phyloP scores from a whole-genome alignment of 1,284 basidiomycete genomes.

The Porogramme epimiltina region DNA sequence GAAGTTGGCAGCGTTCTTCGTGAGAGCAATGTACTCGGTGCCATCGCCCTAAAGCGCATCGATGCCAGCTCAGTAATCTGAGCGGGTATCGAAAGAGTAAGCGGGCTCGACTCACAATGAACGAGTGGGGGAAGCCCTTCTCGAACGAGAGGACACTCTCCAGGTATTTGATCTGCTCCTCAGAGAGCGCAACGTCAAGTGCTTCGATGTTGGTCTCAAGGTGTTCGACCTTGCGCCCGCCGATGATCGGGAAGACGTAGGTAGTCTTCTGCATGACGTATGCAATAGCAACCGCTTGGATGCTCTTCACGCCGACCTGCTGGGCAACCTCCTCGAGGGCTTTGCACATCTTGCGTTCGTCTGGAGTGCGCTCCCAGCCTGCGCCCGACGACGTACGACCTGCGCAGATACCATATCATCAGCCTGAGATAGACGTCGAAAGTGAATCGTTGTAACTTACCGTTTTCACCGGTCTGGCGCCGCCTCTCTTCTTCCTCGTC shows the following conservation, averaged over 20 bases:
- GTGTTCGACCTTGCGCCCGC: conserved; percentile 39
- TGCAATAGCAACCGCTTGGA: conserved; percentile 25
- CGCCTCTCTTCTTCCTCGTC: conserved; percentile 28
- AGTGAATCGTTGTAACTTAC: conserved; percentile 3
- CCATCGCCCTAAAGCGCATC: conserved; percentile 31
- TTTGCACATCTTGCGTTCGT: conserved; percentile 23
- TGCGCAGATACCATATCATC: conserved; percentile 16
- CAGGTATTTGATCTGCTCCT: conserved; percentile 22
- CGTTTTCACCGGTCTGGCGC: conserved; percentile 22
- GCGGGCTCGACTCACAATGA: conserved; percentile 18
- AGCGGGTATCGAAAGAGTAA: background rate
- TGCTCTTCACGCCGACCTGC: conserved; percentile 25
- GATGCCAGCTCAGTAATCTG: too few species aligned
- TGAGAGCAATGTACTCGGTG: conserved; percentile 14
- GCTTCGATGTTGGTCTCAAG: conserved; percentile 32
- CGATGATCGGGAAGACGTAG: conserved; percentile 25
- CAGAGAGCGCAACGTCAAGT: conserved; percentile 20
- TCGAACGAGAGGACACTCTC: conserved; percentile 18
- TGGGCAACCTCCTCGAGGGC: conserved; percentile 27
- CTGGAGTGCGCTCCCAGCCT: conserved; percentile 27
- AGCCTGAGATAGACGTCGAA: conserved; percentile 26
- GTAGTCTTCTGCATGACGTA: conserved; percentile 27
- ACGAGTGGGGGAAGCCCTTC: conserved; percentile 15
- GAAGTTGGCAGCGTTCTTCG: conserved; percentile 22
- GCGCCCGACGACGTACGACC: conserved; percentile 10